Base-by-base conservation (phyloP, 768 basidiomycete species). In the Sarcodon aspratus region DNA sequence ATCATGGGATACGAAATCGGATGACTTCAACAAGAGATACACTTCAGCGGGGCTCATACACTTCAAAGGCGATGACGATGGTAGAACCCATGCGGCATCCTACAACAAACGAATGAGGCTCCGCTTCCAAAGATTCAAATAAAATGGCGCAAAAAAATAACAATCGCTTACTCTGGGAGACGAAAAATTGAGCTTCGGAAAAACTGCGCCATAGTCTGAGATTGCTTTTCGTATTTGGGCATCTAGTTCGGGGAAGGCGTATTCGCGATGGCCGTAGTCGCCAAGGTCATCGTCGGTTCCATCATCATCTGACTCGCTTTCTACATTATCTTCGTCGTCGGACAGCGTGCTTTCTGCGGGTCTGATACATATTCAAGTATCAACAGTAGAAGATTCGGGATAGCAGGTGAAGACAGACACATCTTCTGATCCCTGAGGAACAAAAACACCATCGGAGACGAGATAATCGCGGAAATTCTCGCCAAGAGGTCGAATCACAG, bases 111-210 rank as follows among this genome's bases (percentile, higher is more conserved):
- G 42, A 4, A 15, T 6, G 6, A 38, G 21, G 2, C 17, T 5
- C 40, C 40, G 8, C 27, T 42, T 17, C 8, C 13, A 15, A n/a
- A 11, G 17, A 13, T 42, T 42, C n/a, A n/a, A n/a, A n/a, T n/a
- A n/a, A n/a, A n/a, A n/a, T n/a, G n/a, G n/a, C n/a, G n/a, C n/a
- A 13, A 17, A 9, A 21, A 8, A 35, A 33, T 38, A 38, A 46
- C 15, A 57, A 50, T 17, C 36, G 56, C 71, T 50, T 51, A 86
- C 93, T 69, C 83, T 85, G 11, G 94, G 94, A n/a, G 89, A 83
- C 6, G 92, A 89, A 67, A 94, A 96, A 59, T 96, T 97, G 48
- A 98, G 79, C 66, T 98, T 98, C 0, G 94, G 93, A 61, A 98
- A 98, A 31, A 95, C 83, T 6, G 83, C 84, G 3, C 79, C 85